Evolutionary conservation across 306 rosid species (phyloP).

Genomic region (Cercis canadensis): DNA sequence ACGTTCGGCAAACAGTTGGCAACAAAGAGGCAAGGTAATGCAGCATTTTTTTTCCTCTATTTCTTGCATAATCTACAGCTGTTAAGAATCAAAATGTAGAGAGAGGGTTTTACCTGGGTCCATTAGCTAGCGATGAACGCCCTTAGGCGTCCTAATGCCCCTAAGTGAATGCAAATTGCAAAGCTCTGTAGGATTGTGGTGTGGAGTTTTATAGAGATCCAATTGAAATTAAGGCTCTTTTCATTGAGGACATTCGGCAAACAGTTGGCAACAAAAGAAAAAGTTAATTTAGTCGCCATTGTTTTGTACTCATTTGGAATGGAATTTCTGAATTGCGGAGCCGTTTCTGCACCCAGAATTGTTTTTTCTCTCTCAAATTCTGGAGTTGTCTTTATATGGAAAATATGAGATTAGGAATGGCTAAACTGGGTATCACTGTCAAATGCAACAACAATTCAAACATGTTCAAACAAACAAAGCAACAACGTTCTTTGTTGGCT

Average conservation of each 20-base stretch:
- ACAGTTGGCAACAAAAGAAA: constrained; percentile 46
- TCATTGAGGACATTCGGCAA: constrained; percentile 39
- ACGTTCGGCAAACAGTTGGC: constrained; percentile 40
- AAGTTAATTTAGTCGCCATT: constrained; percentile 50
- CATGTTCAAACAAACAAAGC: no score
- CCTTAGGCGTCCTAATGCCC: background rate
- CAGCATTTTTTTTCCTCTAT: background rate
- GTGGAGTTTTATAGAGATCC: constrained; percentile 24
- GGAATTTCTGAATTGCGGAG: constrained; percentile 47
- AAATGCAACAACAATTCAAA: no score
- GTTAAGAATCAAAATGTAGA: background rate
- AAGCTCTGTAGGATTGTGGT: constrained; percentile 8
- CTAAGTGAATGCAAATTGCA: background rate
- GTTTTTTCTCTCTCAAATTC: no score
- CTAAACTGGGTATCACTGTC: background rate
- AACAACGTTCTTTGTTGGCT: no score
- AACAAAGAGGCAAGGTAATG: constrained; percentile 22
- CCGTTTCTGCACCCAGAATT: background rate
- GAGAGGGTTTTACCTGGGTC: constrained; percentile 37
- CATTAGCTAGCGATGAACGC: no score
- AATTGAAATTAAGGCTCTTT: constrained; percentile 34
- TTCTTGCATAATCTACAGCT: background rate
- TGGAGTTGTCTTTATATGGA: no score
- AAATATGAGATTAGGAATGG: constrained; percentile 35
- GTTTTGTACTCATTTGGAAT: constrained; percentile 38